Base-by-base conservation (phyloP, 129 eudicot species). In the Calendula officinalis region DNA sequence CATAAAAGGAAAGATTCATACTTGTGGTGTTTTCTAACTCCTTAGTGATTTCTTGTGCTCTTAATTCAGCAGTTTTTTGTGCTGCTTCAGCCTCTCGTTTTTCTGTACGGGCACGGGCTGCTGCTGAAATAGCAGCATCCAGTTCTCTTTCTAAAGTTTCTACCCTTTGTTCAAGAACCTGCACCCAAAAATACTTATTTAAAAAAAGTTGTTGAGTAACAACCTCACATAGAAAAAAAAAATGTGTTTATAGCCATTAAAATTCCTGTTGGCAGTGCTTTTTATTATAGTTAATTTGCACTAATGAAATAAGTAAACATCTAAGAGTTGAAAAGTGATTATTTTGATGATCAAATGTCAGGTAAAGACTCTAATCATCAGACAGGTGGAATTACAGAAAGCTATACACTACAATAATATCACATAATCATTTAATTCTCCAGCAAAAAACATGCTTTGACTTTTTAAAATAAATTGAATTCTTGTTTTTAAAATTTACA, bases 21-120 rank as follows among this genome's bases (percentile, higher is more conserved):
- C 98, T 88, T 49, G 95, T 74, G 49, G 98, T 91, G 87, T 91
- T 91, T 60, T 91, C 98, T 43, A 91, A 88, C 75, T 91, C 98
- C 69, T 63, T 85, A 35, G 88, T 91, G 60, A 91, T 79, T 53
- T 91, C 96, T 50, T 73, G 84, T 43, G 96, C 86, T 62, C 87
- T 85, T 42, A 88, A 60, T 52, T 91, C 98, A 69, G 98, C 96
- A 76, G 91, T 91, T 73, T 83, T 91, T 72, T 91, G 96, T 39
- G 86, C 88, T 75, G 91, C 95, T 83, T 88, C 98, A 53, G 98
- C 95, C 37, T 91, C 89, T 47, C 96, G 74, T 68, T 85, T 91
- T 61, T 91, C 98, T 33, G 79, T 71, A 14, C 98, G 98, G 12
- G 95, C 96, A 69, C 61, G 95, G 64, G 95, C 98, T 41, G 96